Evolutionary conservation across 805 yeast species (phyloP).

Genomic region (Suhomyces tanzawaensis): DNA sequence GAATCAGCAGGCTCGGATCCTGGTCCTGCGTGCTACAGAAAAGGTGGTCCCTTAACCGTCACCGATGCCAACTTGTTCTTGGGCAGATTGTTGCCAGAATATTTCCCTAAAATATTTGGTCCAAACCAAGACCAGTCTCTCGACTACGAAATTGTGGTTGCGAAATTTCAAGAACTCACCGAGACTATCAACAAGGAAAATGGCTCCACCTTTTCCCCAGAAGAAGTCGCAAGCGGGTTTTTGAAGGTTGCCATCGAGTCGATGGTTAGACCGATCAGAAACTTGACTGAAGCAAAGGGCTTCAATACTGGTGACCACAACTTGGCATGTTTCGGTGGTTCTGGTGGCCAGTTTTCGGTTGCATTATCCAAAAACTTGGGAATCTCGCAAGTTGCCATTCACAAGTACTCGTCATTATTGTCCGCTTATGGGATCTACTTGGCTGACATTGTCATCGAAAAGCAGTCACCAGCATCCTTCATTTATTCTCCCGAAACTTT

Average conservation of each 20-base stretch:
- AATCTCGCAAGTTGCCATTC: slow-evolving; percentile 65
- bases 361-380: slow-evolving; percentile 73
- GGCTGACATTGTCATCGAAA: slow-evolving; percentile 49
- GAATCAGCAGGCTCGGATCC: slow-evolving; percentile 42
- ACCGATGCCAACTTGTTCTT: slow-evolving; percentile 39
- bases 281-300: slow-evolving; percentile 83
- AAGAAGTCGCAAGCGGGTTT: slow-evolving; percentile 79
- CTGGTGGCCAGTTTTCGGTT: slow-evolving; percentile 89
- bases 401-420: slow-evolving; percentile 76
- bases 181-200: slow-evolving; percentile 52
- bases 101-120: slow-evolving; percentile 39
- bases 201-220: slow-evolving; percentile 42
- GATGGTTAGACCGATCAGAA: slow-evolving; percentile 88
- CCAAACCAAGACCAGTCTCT: slow-evolving; percentile 33
- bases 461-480: slow-evolving; percentile 35
- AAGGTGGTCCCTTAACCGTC: slow-evolving; percentile 40
- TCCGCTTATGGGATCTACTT: slow-evolving; percentile 88
- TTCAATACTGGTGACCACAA: slow-evolving; percentile 62
- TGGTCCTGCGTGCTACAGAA: slow-evolving; percentile 41
- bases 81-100: slow-evolving; percentile 35
- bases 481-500: slow-evolving; percentile 19
- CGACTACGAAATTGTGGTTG: slow-evolving; percentile 37
- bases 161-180: slow-evolving; percentile 55
- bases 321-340: slow-evolving; percentile 86
- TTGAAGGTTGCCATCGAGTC: slow-evolving; percentile 80